A percentile compares a stretch with the other conserved stretches of the same genome.
phyloP scores from a whole-genome alignment of 2,329 filamentous ascomycete genomes.

The Geosmithia morbida region DNA sequence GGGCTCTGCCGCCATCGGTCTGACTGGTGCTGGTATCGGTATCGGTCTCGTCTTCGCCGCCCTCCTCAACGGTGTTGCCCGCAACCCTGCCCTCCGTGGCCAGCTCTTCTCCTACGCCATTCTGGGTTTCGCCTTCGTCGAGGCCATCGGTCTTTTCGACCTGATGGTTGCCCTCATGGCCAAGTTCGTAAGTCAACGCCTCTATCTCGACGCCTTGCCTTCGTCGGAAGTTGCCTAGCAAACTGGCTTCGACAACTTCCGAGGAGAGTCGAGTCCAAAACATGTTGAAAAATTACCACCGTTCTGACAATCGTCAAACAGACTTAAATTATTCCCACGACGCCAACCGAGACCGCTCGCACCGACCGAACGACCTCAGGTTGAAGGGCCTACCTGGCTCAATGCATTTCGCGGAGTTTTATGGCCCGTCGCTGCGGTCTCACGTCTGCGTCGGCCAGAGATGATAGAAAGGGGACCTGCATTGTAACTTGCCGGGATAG shows the following conservation, averaged over 20 bases:
- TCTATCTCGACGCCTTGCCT: background rate
- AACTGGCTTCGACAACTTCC: no score
- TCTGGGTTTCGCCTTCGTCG: slow-evolving; percentile 90
- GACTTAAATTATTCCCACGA: slow-evolving; percentile 20
- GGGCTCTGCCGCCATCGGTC: slow-evolving; percentile 81
- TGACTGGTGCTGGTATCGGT: slow-evolving; percentile 87
- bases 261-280: no score
- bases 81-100: slow-evolving; percentile 87
- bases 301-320: slow-evolving; percentile 4
- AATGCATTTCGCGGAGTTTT: slow-evolving; percentile 11
- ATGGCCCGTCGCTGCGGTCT: slow-evolving; percentile 9
- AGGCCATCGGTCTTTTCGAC: slow-evolving; percentile 81
- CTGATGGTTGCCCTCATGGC: slow-evolving; percentile 89
- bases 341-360: slow-evolving; percentile 16
- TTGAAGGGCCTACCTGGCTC: slow-evolving; percentile 14
- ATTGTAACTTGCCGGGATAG: slow-evolving; percentile 25
- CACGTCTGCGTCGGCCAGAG: slow-evolving; percentile 8
- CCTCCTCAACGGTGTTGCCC: slow-evolving; percentile 78
- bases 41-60: slow-evolving; percentile 90
- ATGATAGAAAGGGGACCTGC: slow-evolving; percentile 19
- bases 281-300: no score
- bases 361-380: slow-evolving; percentile 19
- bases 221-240: background rate
- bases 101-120: slow-evolving; percentile 95
- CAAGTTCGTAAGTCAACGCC: slow-evolving; percentile 57